Evolutionary conservation across 148 eudicot genomes (phyloP).

Genomic region (Rhododendron williamsianum): DNA sequence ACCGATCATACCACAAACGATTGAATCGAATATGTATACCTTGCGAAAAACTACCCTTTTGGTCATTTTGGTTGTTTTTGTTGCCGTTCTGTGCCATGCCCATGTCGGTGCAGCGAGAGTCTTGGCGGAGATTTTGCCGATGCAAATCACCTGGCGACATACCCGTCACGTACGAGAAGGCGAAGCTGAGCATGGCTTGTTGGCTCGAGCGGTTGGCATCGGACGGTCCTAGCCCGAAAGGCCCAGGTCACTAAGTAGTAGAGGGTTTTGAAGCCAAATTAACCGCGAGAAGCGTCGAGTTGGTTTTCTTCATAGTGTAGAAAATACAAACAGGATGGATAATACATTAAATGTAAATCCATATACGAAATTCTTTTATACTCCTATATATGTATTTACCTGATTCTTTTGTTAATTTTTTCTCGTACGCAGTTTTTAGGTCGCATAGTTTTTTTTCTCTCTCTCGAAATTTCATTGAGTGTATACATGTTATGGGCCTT

Average conservation of each 20-base stretch:
- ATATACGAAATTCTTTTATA: background rate
- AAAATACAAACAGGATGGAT: background rate
- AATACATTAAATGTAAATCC: background rate
- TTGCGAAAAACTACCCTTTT: background rate
- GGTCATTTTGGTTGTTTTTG: slow-evolving; percentile 6
- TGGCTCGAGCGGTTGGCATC: slow-evolving; percentile 17
- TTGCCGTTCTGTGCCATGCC: background rate
- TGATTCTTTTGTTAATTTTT: background rate
- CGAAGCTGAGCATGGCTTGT: background rate
- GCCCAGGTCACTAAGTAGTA: slow-evolving; percentile 9
- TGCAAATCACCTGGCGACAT: slow-evolving; percentile 6
- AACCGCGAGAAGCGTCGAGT: background rate
- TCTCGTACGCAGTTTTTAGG: background rate
- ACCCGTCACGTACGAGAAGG: slow-evolving; percentile 5
- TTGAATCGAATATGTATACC: background rate
- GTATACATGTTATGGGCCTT: background rate
- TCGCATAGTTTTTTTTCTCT: background rate
- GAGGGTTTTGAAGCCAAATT: background rate
- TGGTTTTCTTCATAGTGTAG: background rate
- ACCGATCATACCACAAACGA: too few species aligned
- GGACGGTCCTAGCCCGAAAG: slow-evolving; percentile 15
- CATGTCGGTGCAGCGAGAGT: slow-evolving; percentile 10
- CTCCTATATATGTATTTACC: background rate
- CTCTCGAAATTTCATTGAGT: background rate
- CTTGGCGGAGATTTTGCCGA: slow-evolving; percentile 8